Evolutionary conservation across 805 yeast genomes (phyloP).

Genomic region (Alloascoidea africana): DNA sequence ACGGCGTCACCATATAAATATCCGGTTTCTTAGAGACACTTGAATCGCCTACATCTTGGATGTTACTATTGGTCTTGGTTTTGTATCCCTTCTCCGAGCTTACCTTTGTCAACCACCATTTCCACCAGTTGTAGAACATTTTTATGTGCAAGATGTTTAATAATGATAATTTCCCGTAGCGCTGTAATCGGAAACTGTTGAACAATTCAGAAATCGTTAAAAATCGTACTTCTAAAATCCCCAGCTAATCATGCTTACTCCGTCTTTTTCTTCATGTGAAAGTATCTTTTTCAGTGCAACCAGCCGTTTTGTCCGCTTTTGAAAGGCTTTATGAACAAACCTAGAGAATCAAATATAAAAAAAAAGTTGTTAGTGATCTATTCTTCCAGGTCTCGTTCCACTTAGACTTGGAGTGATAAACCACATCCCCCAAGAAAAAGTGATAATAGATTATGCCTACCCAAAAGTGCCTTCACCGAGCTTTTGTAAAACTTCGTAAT

Average conservation of each 20-base stretch:
- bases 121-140: slow-evolving; percentile 70
- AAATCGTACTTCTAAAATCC: background rate
- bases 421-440: background rate
- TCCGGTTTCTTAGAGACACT: slow-evolving; percentile 5
- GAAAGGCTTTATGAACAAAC: slow-evolving; percentile 57
- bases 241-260: slow-evolving; percentile 15
- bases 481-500: slow-evolving; percentile 19
- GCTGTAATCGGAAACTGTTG: slow-evolving; percentile 76
- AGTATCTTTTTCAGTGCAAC: slow-evolving; percentile 85
- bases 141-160: slow-evolving; percentile 52
- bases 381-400: too few species aligned
- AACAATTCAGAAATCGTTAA: slow-evolving; percentile 12
- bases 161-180: slow-evolving; percentile 74
- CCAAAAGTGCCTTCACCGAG: slow-evolving; percentile 85
- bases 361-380: background rate
- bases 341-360: background rate
- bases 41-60: too few species aligned
- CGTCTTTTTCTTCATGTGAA: slow-evolving; percentile 61
- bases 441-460: slow-evolving; percentile 7
- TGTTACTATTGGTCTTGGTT: too few species aligned
- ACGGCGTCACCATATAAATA: slow-evolving; percentile 83
- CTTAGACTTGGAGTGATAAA: background rate
- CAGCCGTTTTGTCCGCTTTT: slow-evolving; percentile 31
- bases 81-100: background rate
- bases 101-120: slow-evolving; percentile 42